phyloP scores from a whole-genome alignment of 2,329 filamentous ascomycete species.

The Scolecobasidium constrictum region DNA sequence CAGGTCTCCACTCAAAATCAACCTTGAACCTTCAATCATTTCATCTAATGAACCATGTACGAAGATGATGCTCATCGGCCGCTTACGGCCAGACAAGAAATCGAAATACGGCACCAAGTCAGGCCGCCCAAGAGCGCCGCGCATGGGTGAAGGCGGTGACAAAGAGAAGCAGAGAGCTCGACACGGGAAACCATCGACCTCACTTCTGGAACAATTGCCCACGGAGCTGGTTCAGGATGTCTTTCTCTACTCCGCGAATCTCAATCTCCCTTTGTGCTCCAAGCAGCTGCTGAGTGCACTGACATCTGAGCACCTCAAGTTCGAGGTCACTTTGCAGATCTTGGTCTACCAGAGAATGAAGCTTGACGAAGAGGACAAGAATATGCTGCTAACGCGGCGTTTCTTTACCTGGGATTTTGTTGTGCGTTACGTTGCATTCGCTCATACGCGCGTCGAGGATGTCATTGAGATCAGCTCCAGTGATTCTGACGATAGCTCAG shows the following conservation, averaged over 20 bases:
- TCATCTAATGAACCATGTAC: background rate
- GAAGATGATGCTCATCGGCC: background rate
- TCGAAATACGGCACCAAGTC: background rate
- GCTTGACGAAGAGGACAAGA: background rate
- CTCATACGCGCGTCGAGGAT: background rate
- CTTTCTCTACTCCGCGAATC: slow-evolving; percentile 6
- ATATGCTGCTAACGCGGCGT: slow-evolving; percentile 1
- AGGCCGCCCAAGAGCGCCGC: background rate
- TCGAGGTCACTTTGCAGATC: slow-evolving; percentile 6
- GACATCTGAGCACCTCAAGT: slow-evolving; percentile 4
- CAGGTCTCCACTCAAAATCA: too few relatives aligned
- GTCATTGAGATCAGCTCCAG: too few relatives aligned
- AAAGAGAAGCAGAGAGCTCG: too few relatives aligned
- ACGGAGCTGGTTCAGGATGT: slow-evolving; percentile 6
- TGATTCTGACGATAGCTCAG: background rate
- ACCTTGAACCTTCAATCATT: too few relatives aligned
- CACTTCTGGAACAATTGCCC: slow-evolving; percentile 6
- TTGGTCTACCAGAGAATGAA: background rate
- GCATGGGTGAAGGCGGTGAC: too few relatives aligned
- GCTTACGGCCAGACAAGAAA: background rate
- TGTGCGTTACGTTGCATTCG: slow-evolving; percentile 1
- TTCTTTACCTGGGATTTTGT: slow-evolving; percentile 9
- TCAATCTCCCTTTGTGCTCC: slow-evolving; percentile 1
- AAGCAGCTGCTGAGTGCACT: slow-evolving; percentile 1
- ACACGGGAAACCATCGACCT: background rate